Base-by-base conservation (phyloP, 805 yeast genomes). In the Barnettozyma populi region DNA sequence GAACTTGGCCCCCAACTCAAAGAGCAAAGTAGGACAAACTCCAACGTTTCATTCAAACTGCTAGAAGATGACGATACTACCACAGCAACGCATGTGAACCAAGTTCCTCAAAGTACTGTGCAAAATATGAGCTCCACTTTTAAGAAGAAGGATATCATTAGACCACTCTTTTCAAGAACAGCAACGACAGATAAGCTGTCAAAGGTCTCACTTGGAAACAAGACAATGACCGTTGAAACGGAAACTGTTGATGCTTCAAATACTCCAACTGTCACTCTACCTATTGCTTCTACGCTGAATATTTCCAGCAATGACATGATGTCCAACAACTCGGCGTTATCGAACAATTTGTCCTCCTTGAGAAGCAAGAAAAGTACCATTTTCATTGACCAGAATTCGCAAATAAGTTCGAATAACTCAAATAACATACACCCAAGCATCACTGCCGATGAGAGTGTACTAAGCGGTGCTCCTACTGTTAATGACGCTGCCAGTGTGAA, bases 151-250 rank as follows among this genome's bases (percentile, higher is more conserved):
- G 61, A 59, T 4, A 29, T 49, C 3, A 53, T 52, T 16, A 57
- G 60, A 29, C 63, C 64, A 0, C 34, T 57, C 13, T 60, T 55
- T 18, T 52, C 64, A 2, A 54, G 63, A 31, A 43, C 62, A 3
- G 54, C 49, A 14, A 58, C 63, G 0, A 52, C 55, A 2, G 64
- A 60, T 20, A 58, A 59, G 32, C 39, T 42, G 4, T 4, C 52
- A 1, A 47, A 52, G 16, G 47, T 52, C 14, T 20, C 40, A 4
- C 45, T 45, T n/a, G 47, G 45, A 3, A 57, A 59, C 21, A 64
- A 66, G 43, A 60, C 66, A 20, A 72, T 78, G 71, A 75, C 76
- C 25, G 86, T 80, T 27, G 86, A 80, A 54, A 78, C 83, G 0
- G 86, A 80, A 56, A 78, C 83, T 0, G 83, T 80, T 16, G 74